Percentiles rank a stretch among this genome's conserved stretches.
These are phyloP conservation scores for Ophiocordyceps camponoti-rufipedis DNA, from an alignment of 2,329 filamentous ascomycete genomes.

Conservation along the genomic window DNA sequence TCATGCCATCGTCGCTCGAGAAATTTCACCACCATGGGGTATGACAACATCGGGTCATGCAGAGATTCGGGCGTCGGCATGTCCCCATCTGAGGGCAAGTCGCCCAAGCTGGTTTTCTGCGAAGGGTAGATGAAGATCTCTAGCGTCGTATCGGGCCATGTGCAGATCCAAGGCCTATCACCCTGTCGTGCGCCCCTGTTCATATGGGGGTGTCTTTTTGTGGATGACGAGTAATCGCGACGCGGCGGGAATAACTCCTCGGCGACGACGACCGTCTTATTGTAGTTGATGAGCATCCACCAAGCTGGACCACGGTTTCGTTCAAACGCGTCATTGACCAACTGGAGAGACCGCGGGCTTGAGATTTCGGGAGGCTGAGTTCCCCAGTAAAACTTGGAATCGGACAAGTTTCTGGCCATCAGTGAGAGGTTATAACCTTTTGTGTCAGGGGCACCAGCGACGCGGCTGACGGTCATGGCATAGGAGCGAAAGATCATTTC, in stretches of 20 bases:
- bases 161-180: slow-evolving; percentile 39
- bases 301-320: slow-evolving; percentile 32
- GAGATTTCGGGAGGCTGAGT: slow-evolving; percentile 29
- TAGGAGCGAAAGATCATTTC: slow-evolving; percentile 28
- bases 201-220: slow-evolving; percentile 4
- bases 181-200: slow-evolving; percentile 19
- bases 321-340: slow-evolving; percentile 35
- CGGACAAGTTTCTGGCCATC: slow-evolving; percentile 18
- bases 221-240: slow-evolving; percentile 1
- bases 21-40: slow-evolving; percentile 35
- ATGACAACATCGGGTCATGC: slow-evolving; percentile 14
- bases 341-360: slow-evolving; percentile 18
- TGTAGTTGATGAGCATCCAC: slow-evolving; percentile 30
- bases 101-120: slow-evolving; percentile 25
- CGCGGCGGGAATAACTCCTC: slow-evolving; percentile 18
- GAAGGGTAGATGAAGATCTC: slow-evolving; percentile 38
- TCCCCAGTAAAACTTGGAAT: slow-evolving; percentile 29
- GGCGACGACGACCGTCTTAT: slow-evolving; percentile 36
- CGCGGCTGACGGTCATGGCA: slow-evolving; percentile 20
- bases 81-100: slow-evolving; percentile 4
- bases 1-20: slow-evolving; percentile 29
- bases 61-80: slow-evolving; percentile 1
- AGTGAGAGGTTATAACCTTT: slow-evolving; percentile 22
- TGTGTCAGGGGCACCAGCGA: slow-evolving; percentile 9
- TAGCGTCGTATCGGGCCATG: slow-evolving; percentile 35